Conservation (phyloP, 73 alveolate genomes). For the Symbiodinium pilosum region DNA sequence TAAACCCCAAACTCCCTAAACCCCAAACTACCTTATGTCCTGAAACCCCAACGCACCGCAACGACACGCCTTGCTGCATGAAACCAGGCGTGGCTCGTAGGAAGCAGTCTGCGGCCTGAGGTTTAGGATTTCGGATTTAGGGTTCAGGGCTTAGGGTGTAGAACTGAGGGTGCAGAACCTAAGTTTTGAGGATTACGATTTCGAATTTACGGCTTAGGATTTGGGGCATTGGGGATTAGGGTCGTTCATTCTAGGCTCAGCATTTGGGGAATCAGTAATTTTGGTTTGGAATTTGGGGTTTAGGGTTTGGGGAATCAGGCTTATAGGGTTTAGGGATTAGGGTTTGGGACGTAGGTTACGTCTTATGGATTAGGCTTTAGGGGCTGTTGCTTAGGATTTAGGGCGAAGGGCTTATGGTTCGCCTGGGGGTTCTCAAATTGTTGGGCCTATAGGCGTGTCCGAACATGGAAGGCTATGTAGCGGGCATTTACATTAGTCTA, state of each 20-base stretch:
- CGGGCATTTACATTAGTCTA: too few species aligned
- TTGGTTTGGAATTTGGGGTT: not conserved
- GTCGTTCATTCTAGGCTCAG: not conserved
- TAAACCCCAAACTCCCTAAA: too few species aligned
- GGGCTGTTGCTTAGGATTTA: not conserved
- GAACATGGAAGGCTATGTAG: too few species aligned
- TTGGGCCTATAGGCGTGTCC: too few species aligned
- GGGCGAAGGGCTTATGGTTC: not conserved
- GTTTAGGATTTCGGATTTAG: not conserved
- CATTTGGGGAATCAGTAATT: too few species aligned
- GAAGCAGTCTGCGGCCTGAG: slow-evolving; percentile 42
- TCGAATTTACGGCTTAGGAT: not conserved
- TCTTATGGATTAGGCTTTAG: not conserved
- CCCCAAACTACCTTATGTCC: too few species aligned
- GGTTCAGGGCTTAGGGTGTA: not conserved
- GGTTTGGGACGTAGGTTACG: not conserved
- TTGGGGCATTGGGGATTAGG: not conserved
- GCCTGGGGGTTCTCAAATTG: too few species aligned
- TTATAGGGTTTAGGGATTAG: not conserved
- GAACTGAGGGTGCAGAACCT: not conserved
- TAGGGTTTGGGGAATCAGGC: not conserved
- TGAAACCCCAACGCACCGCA: too few species aligned
- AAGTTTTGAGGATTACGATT: not conserved
- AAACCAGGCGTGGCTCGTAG: slow-evolving; percentile 81
- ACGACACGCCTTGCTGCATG: slow-evolving; percentile 62